A percentile compares a stretch with the other conserved stretches of the same genome.
Evolutionary conservation across 2,329 filamentous ascomycete species (phyloP).

Genomic region (Capronia americana): DNA sequence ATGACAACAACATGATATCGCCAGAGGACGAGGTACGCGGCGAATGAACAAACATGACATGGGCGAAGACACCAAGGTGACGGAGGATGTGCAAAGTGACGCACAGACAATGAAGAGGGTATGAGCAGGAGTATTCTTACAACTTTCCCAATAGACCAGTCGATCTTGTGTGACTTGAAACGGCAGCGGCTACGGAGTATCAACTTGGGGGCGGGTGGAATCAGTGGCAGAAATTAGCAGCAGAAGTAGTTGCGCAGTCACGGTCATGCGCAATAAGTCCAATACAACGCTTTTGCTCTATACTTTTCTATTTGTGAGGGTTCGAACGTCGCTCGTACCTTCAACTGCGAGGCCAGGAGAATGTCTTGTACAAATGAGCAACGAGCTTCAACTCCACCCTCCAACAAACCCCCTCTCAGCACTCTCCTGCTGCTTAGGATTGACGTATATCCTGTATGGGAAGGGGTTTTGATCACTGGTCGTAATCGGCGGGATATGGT

Average conservation of each 20-base stretch:
- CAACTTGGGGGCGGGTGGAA: not conserved
- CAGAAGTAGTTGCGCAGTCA: conserved; percentile 1
- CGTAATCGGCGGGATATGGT: conserved; percentile 96
- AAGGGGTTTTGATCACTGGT: conserved; percentile 92
- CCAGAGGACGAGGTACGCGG: not conserved
- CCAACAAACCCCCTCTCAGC: conserved; percentile 75
- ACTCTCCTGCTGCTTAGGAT: conserved; percentile 76
- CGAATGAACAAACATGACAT: not conserved
- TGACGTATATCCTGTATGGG: conserved; percentile 89
- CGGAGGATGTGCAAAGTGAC: not conserved
- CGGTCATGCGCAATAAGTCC: not conserved
- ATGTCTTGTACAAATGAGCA: not conserved
- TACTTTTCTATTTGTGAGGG: conserved; percentile 1
- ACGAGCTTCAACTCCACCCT: conserved; percentile 61
- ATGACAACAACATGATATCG: conserved; percentile 14
- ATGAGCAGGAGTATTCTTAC: conserved; percentile 28
- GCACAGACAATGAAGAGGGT: not conserved
- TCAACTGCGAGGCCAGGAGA: not conserved
- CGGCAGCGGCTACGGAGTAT: conserved; percentile 8
- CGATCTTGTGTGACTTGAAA: conserved; percentile 19
- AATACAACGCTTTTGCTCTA: conserved; percentile 19
- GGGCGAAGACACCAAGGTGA: not conserved
- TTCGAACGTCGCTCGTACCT: not conserved
- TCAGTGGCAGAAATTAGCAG: not conserved
- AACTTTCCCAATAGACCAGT: conserved; percentile 33